phyloP scores from a whole-genome alignment of 768 basidiomycete genomes.

The Megacollybia marginata region DNA sequence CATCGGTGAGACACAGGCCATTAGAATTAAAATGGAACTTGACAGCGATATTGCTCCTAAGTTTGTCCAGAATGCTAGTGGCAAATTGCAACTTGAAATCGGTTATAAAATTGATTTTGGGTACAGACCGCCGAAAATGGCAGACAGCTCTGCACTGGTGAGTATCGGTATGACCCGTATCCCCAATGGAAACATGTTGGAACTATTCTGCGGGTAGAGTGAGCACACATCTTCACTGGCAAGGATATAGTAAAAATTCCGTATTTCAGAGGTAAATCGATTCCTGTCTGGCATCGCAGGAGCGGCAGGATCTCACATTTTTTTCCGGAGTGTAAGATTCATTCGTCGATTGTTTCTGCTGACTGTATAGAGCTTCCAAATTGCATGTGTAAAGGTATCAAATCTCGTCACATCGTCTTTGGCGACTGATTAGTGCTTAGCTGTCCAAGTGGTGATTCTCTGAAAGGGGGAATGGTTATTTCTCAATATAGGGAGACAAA shows the following conservation, averaged over 20 bases:
- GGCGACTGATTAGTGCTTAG: background rate
- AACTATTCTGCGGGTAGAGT: constrained; percentile 34
- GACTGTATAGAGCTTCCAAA: constrained; percentile 59
- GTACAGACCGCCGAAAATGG: constrained; percentile 92
- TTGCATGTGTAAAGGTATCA: constrained; percentile 92
- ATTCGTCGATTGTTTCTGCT: constrained; percentile 4
- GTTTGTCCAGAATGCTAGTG: constrained; percentile 34
- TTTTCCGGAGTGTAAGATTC: constrained; percentile 60
- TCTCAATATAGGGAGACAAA: constrained; percentile 95
- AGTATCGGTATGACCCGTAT: constrained; percentile 56
- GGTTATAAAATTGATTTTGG: background rate
- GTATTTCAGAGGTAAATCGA: constrained; percentile 77
- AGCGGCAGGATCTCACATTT: constrained; percentile 9
- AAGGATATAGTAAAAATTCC: constrained; percentile 87
- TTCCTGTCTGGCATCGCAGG: constrained; percentile 1
- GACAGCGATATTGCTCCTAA: constrained; percentile 95
- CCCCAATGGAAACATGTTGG: background rate
- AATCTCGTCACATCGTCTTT: constrained; percentile 1
- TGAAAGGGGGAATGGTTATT: constrained; percentile 92
- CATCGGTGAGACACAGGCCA: constrained; percentile 95
- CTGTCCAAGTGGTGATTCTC: constrained; percentile 77
- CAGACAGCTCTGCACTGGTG: constrained; percentile 95
- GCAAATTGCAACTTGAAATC: background rate
- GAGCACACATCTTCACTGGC: constrained; percentile 80
- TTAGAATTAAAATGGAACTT: constrained; percentile 94